Conservation (phyloP, 2,329 filamentous ascomycete species). For the Lasiodiplodia sp. region DNA sequence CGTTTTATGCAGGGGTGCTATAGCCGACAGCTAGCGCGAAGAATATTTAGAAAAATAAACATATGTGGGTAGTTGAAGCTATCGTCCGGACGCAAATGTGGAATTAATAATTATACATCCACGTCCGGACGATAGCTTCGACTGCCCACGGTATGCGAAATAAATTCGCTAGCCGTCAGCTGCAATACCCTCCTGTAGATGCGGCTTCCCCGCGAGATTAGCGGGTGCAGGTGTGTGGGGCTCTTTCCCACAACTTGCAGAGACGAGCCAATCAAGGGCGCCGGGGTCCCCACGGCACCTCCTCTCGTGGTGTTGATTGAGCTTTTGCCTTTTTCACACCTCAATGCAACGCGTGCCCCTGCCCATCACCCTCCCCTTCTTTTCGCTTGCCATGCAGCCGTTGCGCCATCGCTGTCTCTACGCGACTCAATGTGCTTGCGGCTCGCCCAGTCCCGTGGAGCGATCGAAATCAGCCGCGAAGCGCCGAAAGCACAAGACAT, state of each 20-base stretch:
- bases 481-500: not conserved
- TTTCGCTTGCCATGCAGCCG: not conserved
- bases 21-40: too few species aligned
- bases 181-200: not conserved
- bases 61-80: too few species aligned
- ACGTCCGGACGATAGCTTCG: too few species aligned
- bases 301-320: conserved; percentile 11
- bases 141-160: too few species aligned
- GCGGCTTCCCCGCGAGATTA: conserved; percentile 22
- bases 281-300: conserved; percentile 1
- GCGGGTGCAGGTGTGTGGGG: not conserved
- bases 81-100: too few species aligned
- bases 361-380: not conserved
- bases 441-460: not conserved
- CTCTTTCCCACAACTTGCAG: not conserved
- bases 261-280: conserved; percentile 16
- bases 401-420: not conserved
- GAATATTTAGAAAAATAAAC: too few species aligned
- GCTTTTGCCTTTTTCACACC: not conserved
- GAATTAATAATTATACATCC: too few species aligned
- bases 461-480: not conserved
- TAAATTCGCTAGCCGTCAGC: too few species aligned
- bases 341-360: not conserved
- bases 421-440: too few species aligned
- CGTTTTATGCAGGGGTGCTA: not conserved